These are phyloP conservation scores for Diplodia mutila DNA, from an alignment of 2,329 filamentous ascomycete species.

Conservation along the genomic window DNA sequence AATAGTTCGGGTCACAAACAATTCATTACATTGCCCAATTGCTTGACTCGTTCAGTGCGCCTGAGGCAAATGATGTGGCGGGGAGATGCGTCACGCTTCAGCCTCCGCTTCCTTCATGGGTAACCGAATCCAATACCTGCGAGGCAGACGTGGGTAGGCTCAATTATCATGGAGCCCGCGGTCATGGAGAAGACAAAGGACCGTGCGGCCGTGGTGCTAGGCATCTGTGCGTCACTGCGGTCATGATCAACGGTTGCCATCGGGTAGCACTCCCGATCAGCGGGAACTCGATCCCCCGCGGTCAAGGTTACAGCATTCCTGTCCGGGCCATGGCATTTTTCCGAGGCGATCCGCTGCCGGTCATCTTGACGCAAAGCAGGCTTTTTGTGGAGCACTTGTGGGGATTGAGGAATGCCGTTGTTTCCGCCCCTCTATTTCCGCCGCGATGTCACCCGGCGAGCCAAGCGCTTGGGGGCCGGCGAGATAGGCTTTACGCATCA, in stretches of 20 bases:
- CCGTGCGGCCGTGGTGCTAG: too few relatives aligned
- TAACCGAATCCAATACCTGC: too few relatives aligned
- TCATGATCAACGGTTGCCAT: neutral
- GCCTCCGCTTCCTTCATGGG: too few relatives aligned
- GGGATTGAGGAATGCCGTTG: neutral
- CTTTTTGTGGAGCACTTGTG: neutral
- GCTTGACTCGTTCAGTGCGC: too few relatives aligned
- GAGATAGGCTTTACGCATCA: neutral
- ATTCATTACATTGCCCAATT: too few relatives aligned
- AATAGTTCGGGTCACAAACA: too few relatives aligned
- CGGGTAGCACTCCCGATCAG: neutral
- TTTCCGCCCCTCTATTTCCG: conserved; percentile 9
- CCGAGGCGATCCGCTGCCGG: neutral
- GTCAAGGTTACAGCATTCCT: neutral
- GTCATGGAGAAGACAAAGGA: too few relatives aligned
- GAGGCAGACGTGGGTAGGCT: too few relatives aligned
- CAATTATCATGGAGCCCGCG: too few relatives aligned
- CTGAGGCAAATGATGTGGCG: too few relatives aligned
- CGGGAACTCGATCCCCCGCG: neutral
- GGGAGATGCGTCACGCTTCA: too few relatives aligned
- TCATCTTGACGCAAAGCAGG: neutral
- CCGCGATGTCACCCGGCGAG: neutral
- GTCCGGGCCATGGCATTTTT: neutral
- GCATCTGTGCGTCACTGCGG: too few relatives aligned
- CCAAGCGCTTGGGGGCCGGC: neutral